Evolutionary conservation across 371 early-diverging fungal species (phyloP).

Genomic region (Actinomortierella wolfii): DNA sequence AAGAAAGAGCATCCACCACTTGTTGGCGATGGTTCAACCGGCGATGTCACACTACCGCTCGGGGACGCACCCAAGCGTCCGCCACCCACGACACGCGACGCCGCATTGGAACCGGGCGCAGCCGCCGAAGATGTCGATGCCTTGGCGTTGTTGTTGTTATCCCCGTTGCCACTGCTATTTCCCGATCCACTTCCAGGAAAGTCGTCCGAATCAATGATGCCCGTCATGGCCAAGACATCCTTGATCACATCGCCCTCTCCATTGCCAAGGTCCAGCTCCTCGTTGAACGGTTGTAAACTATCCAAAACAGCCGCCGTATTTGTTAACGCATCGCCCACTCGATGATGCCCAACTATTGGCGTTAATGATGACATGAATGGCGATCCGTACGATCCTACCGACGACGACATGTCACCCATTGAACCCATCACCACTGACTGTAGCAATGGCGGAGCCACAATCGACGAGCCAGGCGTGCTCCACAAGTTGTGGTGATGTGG

Average conservation of each 20-base stretch:
- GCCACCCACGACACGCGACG: too few relatives aligned
- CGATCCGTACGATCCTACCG: constrained; percentile 21
- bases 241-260: constrained; percentile 44
- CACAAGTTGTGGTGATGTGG: constrained; percentile 33
- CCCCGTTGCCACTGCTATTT: too few relatives aligned
- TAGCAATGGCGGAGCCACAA: constrained; percentile 24
- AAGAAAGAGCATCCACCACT: too few relatives aligned
- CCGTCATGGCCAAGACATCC: constrained; percentile 43
- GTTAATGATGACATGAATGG: constrained; percentile 40
- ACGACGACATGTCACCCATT: constrained; percentile 2
- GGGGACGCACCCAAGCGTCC: too few relatives aligned
- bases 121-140: too few relatives aligned
- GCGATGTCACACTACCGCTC: too few relatives aligned
- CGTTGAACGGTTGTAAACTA: constrained; percentile 1
- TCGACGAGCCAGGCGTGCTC: constrained; percentile 27
- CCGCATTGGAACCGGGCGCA: too few relatives aligned
- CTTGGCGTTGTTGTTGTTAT: too few relatives aligned
- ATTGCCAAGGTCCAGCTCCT: constrained; percentile 42
- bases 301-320: constrained; percentile 1
- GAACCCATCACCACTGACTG: constrained; percentile 3
- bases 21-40: too few relatives aligned
- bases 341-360: constrained; percentile 8
- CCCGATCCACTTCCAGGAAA: constrained; percentile 11
- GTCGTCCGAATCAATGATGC: constrained; percentile 37
- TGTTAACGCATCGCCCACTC: too few relatives aligned